A percentile compares a stretch with the other conserved stretches of the same genome.
Evolutionary conservation across 352 stramenopile genomes (phyloP).

Genomic region (Pythium plurisporium): DNA sequence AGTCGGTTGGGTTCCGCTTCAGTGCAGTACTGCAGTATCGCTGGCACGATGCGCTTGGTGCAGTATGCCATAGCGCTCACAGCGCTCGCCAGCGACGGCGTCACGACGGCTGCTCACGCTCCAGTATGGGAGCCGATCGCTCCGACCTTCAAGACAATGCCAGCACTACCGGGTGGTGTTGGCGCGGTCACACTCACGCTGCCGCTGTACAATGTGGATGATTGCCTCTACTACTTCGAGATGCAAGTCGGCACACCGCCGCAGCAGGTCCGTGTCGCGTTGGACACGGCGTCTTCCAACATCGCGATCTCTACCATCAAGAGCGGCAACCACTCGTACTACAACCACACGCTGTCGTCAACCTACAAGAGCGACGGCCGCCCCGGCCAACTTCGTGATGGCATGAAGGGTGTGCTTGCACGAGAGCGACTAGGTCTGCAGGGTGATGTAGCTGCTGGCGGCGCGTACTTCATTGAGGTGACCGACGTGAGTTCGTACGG

Average conservation of each 20-base stretch:
- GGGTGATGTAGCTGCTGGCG: neutral
- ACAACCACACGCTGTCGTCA: conserved; percentile 6
- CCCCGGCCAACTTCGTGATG: neutral
- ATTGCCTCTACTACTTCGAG: conserved; percentile 5
- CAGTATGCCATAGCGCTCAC: no score
- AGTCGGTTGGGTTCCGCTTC: no score
- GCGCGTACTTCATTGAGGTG: conserved; percentile 5
- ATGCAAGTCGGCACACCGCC: conserved; percentile 4
- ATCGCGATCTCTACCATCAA: neutral
- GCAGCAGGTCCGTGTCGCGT: neutral
- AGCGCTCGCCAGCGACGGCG: no score
- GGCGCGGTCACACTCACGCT: neutral
- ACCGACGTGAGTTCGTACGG: conserved; percentile 2
- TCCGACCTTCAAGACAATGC: neutral
- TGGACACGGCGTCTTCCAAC: neutral
- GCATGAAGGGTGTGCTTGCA: neutral
- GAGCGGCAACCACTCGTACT: neutral
- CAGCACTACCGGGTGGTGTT: neutral
- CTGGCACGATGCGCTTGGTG: no score
- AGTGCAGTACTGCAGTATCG: no score
- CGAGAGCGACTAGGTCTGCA: neutral
- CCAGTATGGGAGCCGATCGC: neutral
- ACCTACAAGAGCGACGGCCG: conserved; percentile 9
- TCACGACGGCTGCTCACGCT: no score
- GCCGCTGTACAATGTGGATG: neutral